These are phyloP conservation scores for Pinus tabuliformis DNA, from an alignment of 75 land plant species.

Conservation along the genomic window DNA sequence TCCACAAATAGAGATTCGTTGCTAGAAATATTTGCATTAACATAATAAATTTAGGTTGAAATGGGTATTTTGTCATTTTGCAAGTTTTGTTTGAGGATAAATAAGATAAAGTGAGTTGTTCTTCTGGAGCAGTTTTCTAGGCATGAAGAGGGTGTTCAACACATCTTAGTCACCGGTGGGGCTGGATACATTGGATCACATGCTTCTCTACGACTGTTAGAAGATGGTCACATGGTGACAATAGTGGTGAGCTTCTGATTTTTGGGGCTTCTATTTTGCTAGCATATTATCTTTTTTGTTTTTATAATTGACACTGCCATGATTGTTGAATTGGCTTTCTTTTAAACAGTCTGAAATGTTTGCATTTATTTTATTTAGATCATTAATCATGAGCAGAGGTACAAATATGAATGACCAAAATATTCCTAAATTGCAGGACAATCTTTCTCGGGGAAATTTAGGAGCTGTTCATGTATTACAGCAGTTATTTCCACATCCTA, in stretches of 20 bases:
- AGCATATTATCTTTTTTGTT: neutral
- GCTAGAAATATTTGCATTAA: neutral
- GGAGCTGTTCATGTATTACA: conserved; percentile 35
- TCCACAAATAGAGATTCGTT: neutral
- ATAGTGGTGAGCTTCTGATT: conserved; percentile 27
- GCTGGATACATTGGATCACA: conserved; percentile 56
- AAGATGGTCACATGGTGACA: conserved; percentile 44
- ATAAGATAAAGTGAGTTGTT: neutral
- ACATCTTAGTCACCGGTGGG: conserved; percentile 47
- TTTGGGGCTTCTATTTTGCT: neutral
- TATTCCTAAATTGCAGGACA: conserved; percentile 30
- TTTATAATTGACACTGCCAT: neutral
- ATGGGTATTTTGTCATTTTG: neutral
- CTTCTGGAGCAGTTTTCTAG: conserved; percentile 28
- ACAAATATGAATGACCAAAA: neutral
- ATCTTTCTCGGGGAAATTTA: conserved; percentile 41
- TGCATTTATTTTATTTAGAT: neutral
- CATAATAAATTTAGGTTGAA: neutral
- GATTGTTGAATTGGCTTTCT: no score
- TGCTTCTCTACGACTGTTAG: conserved; percentile 39
- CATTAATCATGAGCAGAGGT: neutral
- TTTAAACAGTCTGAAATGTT: no score
- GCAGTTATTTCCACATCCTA: conserved; percentile 31
- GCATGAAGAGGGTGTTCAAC: conserved; percentile 36
- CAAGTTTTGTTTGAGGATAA: neutral